Evolutionary conservation across 2,329 filamentous ascomycete genomes (phyloP).

Genomic region (Biscogniauxia mediterranea): DNA sequence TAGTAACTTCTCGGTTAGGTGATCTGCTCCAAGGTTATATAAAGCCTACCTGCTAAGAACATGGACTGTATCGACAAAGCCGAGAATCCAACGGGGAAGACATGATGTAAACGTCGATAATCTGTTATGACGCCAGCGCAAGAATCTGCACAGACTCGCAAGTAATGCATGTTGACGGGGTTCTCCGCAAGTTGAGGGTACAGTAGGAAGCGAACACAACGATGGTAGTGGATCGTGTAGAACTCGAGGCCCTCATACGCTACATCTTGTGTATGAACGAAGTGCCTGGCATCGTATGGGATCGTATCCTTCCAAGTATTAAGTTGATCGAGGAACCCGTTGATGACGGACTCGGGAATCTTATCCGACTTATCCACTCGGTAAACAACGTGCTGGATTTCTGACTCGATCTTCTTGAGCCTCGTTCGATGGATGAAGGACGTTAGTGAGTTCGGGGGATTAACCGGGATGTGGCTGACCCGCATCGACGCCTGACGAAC

Average conservation of each 20-base stretch:
- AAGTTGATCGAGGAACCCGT: conserved; percentile 25
- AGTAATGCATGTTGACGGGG: conserved; percentile 29
- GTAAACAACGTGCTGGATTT: conserved; percentile 31
- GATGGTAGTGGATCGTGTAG: conserved; percentile 33
- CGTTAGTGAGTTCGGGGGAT: conserved; percentile 27
- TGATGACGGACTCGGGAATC: conserved; percentile 24
- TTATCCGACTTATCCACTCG: conserved; percentile 26
- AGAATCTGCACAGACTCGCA: conserved; percentile 27
- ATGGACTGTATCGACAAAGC: conserved; percentile 32
- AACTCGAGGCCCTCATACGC: conserved; percentile 29
- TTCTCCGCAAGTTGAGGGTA: conserved; percentile 29
- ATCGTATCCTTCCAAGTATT: conserved; percentile 28
- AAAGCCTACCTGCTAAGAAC: conserved; percentile 28
- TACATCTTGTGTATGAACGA: conserved; percentile 25
- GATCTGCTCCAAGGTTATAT: background rate
- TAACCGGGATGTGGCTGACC: conserved; percentile 21
- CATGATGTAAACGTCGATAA: conserved; percentile 29
- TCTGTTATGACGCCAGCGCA: conserved; percentile 29
- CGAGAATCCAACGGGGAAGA: conserved; percentile 32
- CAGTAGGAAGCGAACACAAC: conserved; percentile 28
- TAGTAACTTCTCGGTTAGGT: conserved; percentile 4
- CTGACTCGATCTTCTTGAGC: conserved; percentile 31
- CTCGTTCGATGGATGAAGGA: conserved; percentile 31
- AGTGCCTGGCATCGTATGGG: conserved; percentile 26
- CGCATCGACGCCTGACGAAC: conserved; percentile 24